Evolutionary conservation across 2,329 filamentous ascomycete genomes (phyloP).

Genomic region (Penicillium corylophilum): DNA sequence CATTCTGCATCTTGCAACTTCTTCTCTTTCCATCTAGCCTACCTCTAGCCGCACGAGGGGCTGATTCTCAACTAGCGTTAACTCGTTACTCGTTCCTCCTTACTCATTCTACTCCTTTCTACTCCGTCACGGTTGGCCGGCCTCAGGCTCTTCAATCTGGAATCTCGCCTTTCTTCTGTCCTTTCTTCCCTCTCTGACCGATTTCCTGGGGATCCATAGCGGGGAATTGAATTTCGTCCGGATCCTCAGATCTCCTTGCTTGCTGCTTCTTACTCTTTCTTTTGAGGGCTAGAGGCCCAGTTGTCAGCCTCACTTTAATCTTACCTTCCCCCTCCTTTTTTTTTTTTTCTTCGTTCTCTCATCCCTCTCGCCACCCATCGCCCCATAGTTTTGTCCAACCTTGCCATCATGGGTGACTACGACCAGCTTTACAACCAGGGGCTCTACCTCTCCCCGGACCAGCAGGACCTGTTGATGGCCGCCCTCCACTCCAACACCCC

Average conservation of each 20-base stretch:
- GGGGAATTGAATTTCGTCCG: neutral
- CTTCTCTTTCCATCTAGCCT: slow-evolving; percentile 2
- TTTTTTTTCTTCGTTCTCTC: neutral
- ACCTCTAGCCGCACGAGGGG: neutral
- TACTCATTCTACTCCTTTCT: no score
- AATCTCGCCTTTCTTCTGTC: neutral
- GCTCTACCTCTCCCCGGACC: slow-evolving; percentile 71
- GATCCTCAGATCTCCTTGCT: neutral
- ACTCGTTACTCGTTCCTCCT: no score
- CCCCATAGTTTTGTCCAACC: neutral
- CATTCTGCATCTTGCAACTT: slow-evolving; percentile 14
- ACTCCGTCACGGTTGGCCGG: no score
- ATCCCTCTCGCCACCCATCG: neutral
- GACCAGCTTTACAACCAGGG: slow-evolving; percentile 49
- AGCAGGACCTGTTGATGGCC: slow-evolving; percentile 73
- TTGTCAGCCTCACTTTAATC: slow-evolving; percentile 6
- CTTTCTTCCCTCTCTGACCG: neutral
- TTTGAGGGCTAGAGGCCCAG: slow-evolving; percentile 38
- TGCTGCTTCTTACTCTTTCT: slow-evolving; percentile 15
- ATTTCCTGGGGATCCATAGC: neutral
- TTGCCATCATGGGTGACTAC: slow-evolving; percentile 37
- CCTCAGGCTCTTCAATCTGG: no score
- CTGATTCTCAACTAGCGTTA: neutral
- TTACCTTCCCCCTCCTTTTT: neutral
- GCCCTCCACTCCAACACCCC: slow-evolving; percentile 70